Evolutionary conservation across 352 stramenopile species (phyloP).

Genomic region (Phytophthora parvispora): DNA sequence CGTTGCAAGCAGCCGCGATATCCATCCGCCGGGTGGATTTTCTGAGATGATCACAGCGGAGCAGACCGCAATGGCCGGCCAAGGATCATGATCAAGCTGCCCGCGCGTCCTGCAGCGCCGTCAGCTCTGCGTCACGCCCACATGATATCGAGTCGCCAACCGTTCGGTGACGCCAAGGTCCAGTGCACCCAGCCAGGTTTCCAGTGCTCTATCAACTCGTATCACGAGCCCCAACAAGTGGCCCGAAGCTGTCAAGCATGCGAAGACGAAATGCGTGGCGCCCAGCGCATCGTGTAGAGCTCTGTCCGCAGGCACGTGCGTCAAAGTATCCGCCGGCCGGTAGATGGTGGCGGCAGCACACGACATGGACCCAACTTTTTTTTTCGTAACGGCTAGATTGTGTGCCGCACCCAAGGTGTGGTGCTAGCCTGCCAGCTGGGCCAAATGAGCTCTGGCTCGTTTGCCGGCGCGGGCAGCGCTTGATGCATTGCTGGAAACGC

Average conservation of each 20-base stretch:
- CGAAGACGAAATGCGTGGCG: background rate
- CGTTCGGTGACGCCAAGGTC: background rate
- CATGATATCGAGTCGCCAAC: background rate
- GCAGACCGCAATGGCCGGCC: background rate
- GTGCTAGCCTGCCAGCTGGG: constrained; percentile 1
- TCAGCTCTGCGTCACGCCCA: constrained; percentile 1
- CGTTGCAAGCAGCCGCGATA: constrained; percentile 27
- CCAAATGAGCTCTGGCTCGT: background rate
- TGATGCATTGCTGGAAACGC: constrained; percentile 11
- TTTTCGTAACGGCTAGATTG: constrained; percentile 17
- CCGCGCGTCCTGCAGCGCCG: background rate
- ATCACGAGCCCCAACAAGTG: background rate
- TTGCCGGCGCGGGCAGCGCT: background rate
- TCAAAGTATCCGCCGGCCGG: background rate
- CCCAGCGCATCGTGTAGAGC: background rate
- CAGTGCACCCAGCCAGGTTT: background rate
- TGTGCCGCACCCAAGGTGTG: too few relatives aligned
- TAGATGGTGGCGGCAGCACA: constrained; percentile 10
- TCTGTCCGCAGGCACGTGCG: background rate
- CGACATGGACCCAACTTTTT: constrained; percentile 4
- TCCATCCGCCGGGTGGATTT: constrained; percentile 37
- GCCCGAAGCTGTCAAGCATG: background rate
- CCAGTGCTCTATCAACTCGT: background rate
- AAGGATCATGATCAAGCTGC: background rate
- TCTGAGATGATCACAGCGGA: constrained; percentile 26